Percentiles rank a stretch among this genome's conserved stretches.
Evolutionary conservation across 495 filamentous ascomycete species (phyloP).

Genomic region (Lepidopterella palustris): DNA sequence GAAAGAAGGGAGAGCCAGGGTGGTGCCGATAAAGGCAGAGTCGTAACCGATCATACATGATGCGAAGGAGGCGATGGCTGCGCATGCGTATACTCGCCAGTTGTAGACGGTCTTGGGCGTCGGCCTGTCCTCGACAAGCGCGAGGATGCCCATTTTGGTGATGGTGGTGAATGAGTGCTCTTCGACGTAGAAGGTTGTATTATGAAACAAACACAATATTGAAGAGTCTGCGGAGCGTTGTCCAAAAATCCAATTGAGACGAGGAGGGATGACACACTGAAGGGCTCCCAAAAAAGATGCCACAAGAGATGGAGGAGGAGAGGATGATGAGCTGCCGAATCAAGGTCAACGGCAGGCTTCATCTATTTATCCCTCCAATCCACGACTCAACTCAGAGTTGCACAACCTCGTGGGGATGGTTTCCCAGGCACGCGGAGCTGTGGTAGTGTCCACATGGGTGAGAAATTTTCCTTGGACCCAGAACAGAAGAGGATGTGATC

Average conservation of each 20-base stretch:
- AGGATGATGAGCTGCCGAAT: constrained; percentile 4
- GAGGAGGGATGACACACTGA: neutral
- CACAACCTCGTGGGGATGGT: constrained; percentile 17
- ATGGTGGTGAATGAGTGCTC: constrained; percentile 12
- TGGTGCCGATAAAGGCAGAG: constrained; percentile 24
- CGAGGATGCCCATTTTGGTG: constrained; percentile 51
- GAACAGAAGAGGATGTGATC: neutral
- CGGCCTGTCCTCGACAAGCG: constrained; percentile 57
- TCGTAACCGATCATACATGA: constrained; percentile 61
- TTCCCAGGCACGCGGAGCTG: too few species aligned
- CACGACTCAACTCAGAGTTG: neutral
- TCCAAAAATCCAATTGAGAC: neutral
- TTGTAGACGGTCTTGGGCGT: constrained; percentile 66
- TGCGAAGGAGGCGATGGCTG: constrained; percentile 58
- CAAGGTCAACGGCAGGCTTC: constrained; percentile 7
- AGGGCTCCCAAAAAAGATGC: neutral
- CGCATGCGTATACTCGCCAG: constrained; percentile 61
- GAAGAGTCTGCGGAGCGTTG: too few species aligned
- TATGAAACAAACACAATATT: neutral
- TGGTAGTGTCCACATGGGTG: too few species aligned
- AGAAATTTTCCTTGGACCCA: constrained; percentile 3
- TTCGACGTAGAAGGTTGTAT: neutral
- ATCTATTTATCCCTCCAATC: constrained; percentile 16
- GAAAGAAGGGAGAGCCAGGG: constrained; percentile 20
- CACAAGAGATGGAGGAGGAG: neutral